Evolutionary conservation across 2,329 filamentous ascomycete genomes (phyloP).

Genomic region (Ophiocordyceps camponoti-leonardi): DNA sequence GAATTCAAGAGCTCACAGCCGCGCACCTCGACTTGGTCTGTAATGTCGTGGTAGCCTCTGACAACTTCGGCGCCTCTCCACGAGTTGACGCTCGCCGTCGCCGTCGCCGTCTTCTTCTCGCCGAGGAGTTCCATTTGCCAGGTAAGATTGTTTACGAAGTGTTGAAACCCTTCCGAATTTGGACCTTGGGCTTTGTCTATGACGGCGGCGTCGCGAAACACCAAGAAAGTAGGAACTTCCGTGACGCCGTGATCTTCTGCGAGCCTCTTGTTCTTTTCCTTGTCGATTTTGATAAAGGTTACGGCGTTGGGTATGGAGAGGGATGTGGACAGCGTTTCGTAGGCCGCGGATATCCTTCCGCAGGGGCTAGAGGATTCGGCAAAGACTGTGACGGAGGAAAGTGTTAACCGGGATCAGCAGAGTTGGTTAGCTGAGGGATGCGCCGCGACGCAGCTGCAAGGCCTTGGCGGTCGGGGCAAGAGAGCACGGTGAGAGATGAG

Average conservation of each 20-base stretch:
- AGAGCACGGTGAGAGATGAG: neutral
- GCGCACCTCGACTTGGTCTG: slow-evolving; percentile 60
- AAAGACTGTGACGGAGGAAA: slow-evolving; percentile 43
- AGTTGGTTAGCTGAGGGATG: neutral
- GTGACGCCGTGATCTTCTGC: slow-evolving; percentile 56
- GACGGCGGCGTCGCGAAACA: slow-evolving; percentile 58
- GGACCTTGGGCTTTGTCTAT: slow-evolving; percentile 58
- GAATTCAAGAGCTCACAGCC: slow-evolving; percentile 79
- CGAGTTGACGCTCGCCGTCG: slow-evolving; percentile 19
- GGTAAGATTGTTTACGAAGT: slow-evolving; percentile 53
- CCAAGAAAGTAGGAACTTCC: slow-evolving; percentile 77
- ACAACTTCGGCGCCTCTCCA: slow-evolving; percentile 68
- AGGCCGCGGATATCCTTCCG: slow-evolving; percentile 68
- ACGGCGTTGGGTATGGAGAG: slow-evolving; percentile 57
- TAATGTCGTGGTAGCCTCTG: slow-evolving; percentile 69
- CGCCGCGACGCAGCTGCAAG: neutral
- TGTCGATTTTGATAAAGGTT: slow-evolving; percentile 78
- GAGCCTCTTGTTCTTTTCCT: slow-evolving; percentile 58
- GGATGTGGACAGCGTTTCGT: slow-evolving; percentile 55
- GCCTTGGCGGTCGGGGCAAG: neutral
- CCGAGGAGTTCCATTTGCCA: slow-evolving; percentile 45
- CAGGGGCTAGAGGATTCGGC: slow-evolving; percentile 77
- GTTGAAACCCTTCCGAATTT: slow-evolving; percentile 51
- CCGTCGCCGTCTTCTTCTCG: slow-evolving; percentile 7
- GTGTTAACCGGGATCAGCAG: slow-evolving; percentile 5